Base-by-base conservation (phyloP, 192 early-diverging fungal genomes). In the Backusella tarrabulga region DNA sequence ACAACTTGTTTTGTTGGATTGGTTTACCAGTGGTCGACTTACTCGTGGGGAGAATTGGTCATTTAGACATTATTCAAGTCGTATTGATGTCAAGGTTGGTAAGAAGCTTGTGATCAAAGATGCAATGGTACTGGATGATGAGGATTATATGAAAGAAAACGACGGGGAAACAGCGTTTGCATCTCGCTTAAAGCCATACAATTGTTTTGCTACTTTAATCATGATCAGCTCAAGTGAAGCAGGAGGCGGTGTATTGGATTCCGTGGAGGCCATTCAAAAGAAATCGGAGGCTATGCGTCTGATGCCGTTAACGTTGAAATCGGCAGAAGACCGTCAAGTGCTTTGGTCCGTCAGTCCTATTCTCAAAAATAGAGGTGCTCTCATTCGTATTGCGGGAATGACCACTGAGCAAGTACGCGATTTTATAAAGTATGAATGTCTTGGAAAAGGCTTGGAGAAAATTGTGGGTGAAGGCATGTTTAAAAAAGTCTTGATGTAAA, bases 11-110 rank as follows among this genome's bases (percentile, higher is more conserved):
- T 73, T 96, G 8, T 80, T 97, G 35, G 95, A 97, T 74, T 97
- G 95, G 95, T 90, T 95, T 75, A 94, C 92, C 0, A 90, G 90
- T 52, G 95, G 95, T 6, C 74, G 95, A 60, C 83, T 85, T 76
- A 88, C 87, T 12, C 72, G 91, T 1, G 95, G 95, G 34, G 95
- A 97, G 72, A 75, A 74, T 11, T 97, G 95, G 95, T 80, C 68
- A 67, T 97, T 93, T 68, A 73, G 71, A 76, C 79, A 75, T 68
- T 87, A 75, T 73, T 81, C 77, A 42, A 85, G 72, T 76, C 80
- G 70, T 34, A 79, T 70, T 36, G 83, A 80, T 73, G 29, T 86
- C 26, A 67, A 73, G 9, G 44, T 84, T 1, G 74, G 60, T 34
- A 74, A 50, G 72, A 69, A 70, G 23, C 67, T 68, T 21, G 60